These are phyloP conservation scores for Ganoderma lucidum DNA, from an alignment of 1,284 basidiomycete species.

Conservation along the genomic window DNA sequence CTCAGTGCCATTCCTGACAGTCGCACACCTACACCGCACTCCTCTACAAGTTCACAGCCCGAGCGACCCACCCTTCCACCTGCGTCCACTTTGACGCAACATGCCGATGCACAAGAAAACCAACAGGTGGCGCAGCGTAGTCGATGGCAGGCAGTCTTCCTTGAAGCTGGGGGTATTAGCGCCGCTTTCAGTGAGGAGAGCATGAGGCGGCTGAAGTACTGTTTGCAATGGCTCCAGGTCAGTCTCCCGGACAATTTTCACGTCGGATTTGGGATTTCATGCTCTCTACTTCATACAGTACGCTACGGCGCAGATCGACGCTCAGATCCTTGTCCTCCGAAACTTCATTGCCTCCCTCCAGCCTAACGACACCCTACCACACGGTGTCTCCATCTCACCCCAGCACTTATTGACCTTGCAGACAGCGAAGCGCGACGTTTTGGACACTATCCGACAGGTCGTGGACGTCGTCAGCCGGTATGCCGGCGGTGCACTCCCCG, in stretches of 20 bases:
- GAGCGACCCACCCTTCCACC: slow-evolving; percentile 29
- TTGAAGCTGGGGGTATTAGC: slow-evolving; percentile 90
- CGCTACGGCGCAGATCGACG: slow-evolving; percentile 88
- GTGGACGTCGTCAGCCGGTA: slow-evolving; percentile 90
- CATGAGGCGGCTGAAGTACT: slow-evolving; percentile 88
- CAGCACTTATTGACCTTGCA: slow-evolving; percentile 73
- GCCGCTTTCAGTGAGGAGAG: slow-evolving; percentile 91
- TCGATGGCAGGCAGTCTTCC: slow-evolving; percentile 84
- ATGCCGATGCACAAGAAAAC: slow-evolving; percentile 36
- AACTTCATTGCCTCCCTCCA: slow-evolving; percentile 82
- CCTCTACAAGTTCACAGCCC: slow-evolving; percentile 31
- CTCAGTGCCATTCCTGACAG: slow-evolving; percentile 25
- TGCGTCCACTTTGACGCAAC: slow-evolving; percentile 29
- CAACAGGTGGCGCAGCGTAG: slow-evolving; percentile 67
- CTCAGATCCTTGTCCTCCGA: slow-evolving; percentile 85
- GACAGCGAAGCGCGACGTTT: slow-evolving; percentile 82
- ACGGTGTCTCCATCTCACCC: slow-evolving; percentile 51
- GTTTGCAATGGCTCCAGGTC: slow-evolving; percentile 90
- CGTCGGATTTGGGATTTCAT: neutral
- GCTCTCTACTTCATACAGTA: slow-evolving; percentile 56
- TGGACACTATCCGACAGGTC: slow-evolving; percentile 87
- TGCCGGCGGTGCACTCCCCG: slow-evolving; percentile 85
- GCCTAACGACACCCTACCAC: slow-evolving; percentile 47
- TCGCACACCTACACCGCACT: slow-evolving; percentile 39
- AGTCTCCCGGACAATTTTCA: neutral